phyloP scores from a whole-genome alignment of 306 rosid species.

The Castanea sativa region DNA sequence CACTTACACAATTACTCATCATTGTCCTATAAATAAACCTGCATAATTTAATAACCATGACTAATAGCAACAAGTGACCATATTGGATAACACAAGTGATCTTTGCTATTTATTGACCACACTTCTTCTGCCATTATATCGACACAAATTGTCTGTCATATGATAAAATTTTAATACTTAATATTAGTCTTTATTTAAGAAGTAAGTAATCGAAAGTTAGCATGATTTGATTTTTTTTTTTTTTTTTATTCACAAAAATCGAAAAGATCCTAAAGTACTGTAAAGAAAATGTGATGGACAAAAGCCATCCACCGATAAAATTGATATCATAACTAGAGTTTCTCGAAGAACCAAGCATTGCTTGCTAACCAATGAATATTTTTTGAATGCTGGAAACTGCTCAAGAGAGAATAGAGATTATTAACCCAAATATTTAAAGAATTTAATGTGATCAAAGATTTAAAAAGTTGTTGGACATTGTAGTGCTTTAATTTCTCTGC shows the following conservation, averaged over 20 bases:
- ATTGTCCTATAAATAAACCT: not conserved
- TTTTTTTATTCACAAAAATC: not conserved
- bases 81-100: too few species aligned
- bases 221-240: not conserved
- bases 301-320: not conserved
- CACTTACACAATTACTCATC: too few species aligned
- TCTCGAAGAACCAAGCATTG: not conserved
- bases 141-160: too few species aligned
- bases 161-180: too few species aligned
- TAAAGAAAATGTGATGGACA: not conserved
- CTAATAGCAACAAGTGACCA: conserved; percentile 11
- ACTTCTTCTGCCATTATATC: too few species aligned
- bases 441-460: too few species aligned
- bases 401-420: not conserved
- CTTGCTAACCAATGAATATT: not conserved
- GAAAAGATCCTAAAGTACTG: not conserved
- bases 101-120: too few species aligned
- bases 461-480: too few species aligned
- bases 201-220: not conserved
- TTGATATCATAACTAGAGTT: not conserved
- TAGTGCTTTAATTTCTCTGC: too few species aligned
- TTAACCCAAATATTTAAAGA: too few species aligned
- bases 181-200: too few species aligned
- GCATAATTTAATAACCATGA: conserved; percentile 14
- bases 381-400: not conserved